Conservation (phyloP, 768 basidiomycete genomes). For the Amanita fuliginea region DNA sequence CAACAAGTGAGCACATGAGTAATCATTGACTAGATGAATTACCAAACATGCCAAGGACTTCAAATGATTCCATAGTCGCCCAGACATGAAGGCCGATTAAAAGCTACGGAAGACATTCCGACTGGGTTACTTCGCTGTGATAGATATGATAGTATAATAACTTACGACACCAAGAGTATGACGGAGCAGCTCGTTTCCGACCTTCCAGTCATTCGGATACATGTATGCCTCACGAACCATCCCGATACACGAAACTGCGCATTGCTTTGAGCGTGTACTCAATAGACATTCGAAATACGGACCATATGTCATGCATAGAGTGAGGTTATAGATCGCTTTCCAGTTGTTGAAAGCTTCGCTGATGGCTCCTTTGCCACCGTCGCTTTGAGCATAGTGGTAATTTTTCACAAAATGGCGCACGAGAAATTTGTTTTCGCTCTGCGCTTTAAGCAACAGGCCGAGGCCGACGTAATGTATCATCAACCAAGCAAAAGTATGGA, state of each 20-base stretch:
- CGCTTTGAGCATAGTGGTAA: constrained; percentile 74
- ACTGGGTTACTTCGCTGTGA: neutral
- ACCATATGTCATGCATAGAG: constrained; percentile 95
- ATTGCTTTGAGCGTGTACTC: neutral
- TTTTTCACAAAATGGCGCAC: constrained; percentile 93
- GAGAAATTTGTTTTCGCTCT: constrained; percentile 78
- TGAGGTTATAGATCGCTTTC: constrained; percentile 88
- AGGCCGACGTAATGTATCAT: constrained; percentile 82
- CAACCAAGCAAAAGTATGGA: constrained; percentile 80
- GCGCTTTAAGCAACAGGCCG: constrained; percentile 73
- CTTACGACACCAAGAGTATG: constrained; percentile 84
- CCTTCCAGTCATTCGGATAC: constrained; percentile 74
- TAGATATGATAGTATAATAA: neutral
- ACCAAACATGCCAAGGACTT: constrained; percentile 93
- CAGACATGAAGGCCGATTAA: constrained; percentile 84
- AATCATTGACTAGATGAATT: neutral
- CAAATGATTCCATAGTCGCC: constrained; percentile 83
- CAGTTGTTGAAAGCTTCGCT: constrained; percentile 92
- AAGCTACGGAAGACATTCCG: constrained; percentile 32
- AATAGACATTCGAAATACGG: constrained; percentile 7
- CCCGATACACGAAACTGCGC: constrained; percentile 72
- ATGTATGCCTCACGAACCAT: constrained; percentile 88
- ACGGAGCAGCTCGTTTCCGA: constrained; percentile 76
- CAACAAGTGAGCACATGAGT: neutral
- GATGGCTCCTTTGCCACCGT: constrained; percentile 67